Evolutionary conservation across 441 rosid species (phyloP).

Genomic region (Erodium chrysanthum): DNA sequence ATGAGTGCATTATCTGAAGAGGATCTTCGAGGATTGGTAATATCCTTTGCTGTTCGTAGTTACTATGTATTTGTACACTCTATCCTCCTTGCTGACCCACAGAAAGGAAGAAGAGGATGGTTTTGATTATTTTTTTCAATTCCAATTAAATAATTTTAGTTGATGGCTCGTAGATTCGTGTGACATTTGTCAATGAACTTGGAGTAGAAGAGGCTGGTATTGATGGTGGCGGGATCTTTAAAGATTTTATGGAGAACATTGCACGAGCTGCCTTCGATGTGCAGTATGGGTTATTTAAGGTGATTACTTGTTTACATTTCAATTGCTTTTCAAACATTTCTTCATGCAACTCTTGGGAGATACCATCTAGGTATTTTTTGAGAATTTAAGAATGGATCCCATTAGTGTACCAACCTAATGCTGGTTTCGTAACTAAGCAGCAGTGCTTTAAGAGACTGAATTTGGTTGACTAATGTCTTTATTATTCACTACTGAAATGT

Average conservation of each 20-base stretch:
- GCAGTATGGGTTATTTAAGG: conserved; percentile 98
- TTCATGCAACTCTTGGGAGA: conserved; percentile 4
- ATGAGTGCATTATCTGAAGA: conserved; percentile 92
- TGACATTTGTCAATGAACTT: conserved; percentile 86
- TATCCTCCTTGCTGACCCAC: conserved; percentile 14
- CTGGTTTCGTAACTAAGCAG: neutral
- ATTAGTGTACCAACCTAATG: neutral
- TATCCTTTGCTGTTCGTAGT: conserved; percentile 21
- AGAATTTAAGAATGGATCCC: neutral
- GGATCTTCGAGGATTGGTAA: conserved; percentile 89
- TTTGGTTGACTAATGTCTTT: neutral
- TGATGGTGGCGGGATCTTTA: conserved; percentile 99
- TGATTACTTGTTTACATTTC: conserved; percentile 19
- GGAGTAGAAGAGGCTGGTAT: conserved; percentile 99
- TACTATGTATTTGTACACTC: neutral
- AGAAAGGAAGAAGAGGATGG: neutral
- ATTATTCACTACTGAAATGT: neutral
- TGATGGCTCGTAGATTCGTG: conserved; percentile 69
- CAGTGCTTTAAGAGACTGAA: conserved; percentile 1
- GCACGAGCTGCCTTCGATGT: conserved; percentile 94
- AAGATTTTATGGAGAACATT: conserved; percentile 99
- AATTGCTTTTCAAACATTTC: neutral
- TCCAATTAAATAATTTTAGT: conserved; percentile 15
- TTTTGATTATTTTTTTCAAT: conserved; percentile 12
- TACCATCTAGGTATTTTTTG: neutral